Base-by-base conservation (phyloP, 352 stramenopile genomes). In the Phytophthora quininea region DNA sequence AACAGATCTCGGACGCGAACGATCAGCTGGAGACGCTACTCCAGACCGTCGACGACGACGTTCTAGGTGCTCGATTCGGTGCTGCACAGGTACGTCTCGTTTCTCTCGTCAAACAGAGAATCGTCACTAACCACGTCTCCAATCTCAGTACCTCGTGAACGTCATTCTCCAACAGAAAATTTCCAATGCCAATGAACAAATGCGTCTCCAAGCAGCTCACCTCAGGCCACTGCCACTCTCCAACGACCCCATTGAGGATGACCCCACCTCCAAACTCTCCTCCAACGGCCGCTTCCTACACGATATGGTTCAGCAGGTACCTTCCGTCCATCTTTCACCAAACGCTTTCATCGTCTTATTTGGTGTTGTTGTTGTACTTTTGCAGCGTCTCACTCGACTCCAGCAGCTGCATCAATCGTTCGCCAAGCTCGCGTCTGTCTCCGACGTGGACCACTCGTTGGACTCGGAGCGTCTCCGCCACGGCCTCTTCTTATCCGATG, bases 291-390 rank as follows among this genome's bases (percentile, higher is more conserved):
- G 53, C 11, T 90, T 82, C 63, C 59, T 93, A 3, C 62, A 80
- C 27, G 78, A 84, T 24, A 88, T 93, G 81, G 64, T 84, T 2
- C 63, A 89, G 27, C 82, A 93, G 81, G 85, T n/a, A n/a, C n/a
- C n/a, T n/a, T n/a, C 12, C 31, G 31, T 3, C 15, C 29, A 10
- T 4, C 6, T n/a, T 24, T 15, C 4, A n/a, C n/a, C n/a, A n/a
- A n/a, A n/a, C 4, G 51, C n/a, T n/a, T n/a, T n/a, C n/a, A n/a
- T n/a, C n/a, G n/a, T n/a, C n/a, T n/a, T n/a, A n/a, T n/a, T n/a
- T n/a, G n/a, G 1, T 68, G 1, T 7, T 10, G 19, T 31, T 14
- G n/a, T n/a, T n/a, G n/a, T n/a, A n/a, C n/a, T n/a, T n/a, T n/a
- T n/a, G 3, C 52, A 93, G 86, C 80, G 84, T 9, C 51, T 91